Evolutionary conservation across 192 early-diverging fungal genomes (phyloP).

Genomic region (Backusella sp.): DNA sequence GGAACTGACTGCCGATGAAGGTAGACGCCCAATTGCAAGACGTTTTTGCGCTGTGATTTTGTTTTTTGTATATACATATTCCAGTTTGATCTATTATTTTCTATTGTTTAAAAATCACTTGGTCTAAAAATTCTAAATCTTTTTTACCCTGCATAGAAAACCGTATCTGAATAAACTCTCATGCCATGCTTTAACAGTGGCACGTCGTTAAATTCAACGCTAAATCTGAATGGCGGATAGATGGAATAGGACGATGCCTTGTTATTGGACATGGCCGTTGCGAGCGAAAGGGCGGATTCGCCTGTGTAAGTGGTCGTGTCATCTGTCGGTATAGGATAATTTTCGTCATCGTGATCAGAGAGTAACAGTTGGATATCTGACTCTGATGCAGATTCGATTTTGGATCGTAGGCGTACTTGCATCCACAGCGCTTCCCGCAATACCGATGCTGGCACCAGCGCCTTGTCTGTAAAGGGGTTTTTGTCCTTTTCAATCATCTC

Average conservation of each 20-base stretch:
- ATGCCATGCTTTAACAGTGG: conserved; percentile 36
- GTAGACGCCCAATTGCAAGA: conserved; percentile 47
- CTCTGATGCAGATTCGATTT: conserved; percentile 41
- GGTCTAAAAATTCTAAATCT: too few relatives aligned
- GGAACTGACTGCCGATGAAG: conserved; percentile 48
- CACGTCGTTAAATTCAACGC: conserved; percentile 47
- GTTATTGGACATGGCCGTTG: background rate
- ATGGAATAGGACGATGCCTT: conserved; percentile 24
- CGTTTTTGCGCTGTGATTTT: conserved; percentile 37
- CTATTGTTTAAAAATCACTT: too few relatives aligned
- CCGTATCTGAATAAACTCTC: conserved; percentile 39
- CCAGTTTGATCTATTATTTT: conserved; percentile 51
- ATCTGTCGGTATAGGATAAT: conserved; percentile 31
- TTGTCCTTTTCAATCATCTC: conserved; percentile 39
- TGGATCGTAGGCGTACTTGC: conserved; percentile 45
- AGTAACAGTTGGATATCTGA: conserved; percentile 28
- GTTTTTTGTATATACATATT: conserved; percentile 58
- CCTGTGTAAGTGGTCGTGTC: conserved; percentile 35
- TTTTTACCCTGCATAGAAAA: conserved; percentile 59
- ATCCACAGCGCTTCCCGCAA: conserved; percentile 54
- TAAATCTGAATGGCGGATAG: conserved; percentile 53
- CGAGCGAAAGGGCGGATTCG: conserved; percentile 23
- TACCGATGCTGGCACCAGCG: conserved; percentile 35
- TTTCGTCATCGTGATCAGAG: conserved; percentile 8
- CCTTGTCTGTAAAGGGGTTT: conserved; percentile 33